Percentiles rank a stretch among this genome's conserved stretches.
Conservation (phyloP, 345 rosid genomes). For the Salix koriyanagi region DNA sequence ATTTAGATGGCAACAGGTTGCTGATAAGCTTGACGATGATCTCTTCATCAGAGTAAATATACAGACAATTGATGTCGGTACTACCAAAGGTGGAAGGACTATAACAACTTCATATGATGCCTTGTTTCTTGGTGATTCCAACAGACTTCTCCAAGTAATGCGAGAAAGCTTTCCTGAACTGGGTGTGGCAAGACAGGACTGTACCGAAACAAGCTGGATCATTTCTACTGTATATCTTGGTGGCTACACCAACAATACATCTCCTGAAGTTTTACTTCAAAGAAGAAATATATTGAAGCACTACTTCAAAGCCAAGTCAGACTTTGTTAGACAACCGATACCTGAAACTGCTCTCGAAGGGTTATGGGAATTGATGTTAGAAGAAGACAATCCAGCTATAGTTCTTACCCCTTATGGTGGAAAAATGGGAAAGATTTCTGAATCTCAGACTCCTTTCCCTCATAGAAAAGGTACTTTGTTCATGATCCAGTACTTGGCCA, state of each 20-base stretch:
- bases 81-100: neutral
- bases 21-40: conserved; percentile 20
- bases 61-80: neutral
- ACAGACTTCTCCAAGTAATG: conserved; percentile 20
- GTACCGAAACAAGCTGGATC: conserved; percentile 30
- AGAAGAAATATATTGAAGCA: neutral
- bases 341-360: conserved; percentile 4
- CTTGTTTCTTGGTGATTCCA: conserved; percentile 9
- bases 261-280: conserved; percentile 22
- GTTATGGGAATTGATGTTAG: neutral
- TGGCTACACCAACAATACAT: conserved; percentile 6
- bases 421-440: conserved; percentile 13
- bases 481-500: conserved; percentile 1
- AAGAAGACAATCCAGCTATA: neutral
- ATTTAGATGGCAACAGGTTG: conserved; percentile 44
- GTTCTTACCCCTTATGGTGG: conserved; percentile 18
- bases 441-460: conserved; percentile 15
- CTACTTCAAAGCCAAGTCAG: conserved; percentile 34
- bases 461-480: conserved; percentile 10
- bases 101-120: conserved; percentile 7
- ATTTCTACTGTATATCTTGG: neutral
- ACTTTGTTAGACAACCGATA: conserved; percentile 20
- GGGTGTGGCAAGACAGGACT: conserved; percentile 19
- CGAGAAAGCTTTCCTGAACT: conserved; percentile 26
- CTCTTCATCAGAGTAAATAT: conserved; percentile 52